Percentiles rank a stretch among this genome's conserved stretches.
Evolutionary conservation across 2,329 filamentous ascomycete species (phyloP).

Genomic region (Pestalotiopsis sp.): DNA sequence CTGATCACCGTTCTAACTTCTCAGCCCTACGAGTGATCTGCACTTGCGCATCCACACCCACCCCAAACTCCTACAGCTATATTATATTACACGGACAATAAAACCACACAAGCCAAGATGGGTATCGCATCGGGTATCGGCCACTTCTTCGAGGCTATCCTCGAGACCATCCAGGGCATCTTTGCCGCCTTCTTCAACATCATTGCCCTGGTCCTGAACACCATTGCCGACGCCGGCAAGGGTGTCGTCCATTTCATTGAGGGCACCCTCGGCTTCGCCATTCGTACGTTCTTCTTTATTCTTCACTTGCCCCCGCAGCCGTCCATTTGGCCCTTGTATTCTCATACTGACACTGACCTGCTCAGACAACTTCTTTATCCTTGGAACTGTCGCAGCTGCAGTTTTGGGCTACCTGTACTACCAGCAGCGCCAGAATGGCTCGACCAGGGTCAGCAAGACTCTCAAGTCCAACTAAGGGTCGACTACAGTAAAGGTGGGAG

Average conservation of each 20-base stretch:
- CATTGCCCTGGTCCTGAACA: constrained; percentile 26
- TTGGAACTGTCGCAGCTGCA: constrained; percentile 31
- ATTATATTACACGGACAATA: neutral
- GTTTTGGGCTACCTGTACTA: constrained; percentile 32
- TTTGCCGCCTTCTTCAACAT: constrained; percentile 26
- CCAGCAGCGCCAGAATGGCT: constrained; percentile 27
- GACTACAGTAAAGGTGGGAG: neutral
- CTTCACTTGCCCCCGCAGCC: neutral
- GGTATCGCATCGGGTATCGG: constrained; percentile 31
- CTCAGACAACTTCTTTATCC: constrained; percentile 35
- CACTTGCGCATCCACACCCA: neutral
- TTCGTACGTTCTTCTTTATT: constrained; percentile 26
- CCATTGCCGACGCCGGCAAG: constrained; percentile 24
- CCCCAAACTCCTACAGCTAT: neutral
- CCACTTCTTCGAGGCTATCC: constrained; percentile 29
- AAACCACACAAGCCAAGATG: constrained; percentile 22
- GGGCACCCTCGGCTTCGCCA: constrained; percentile 33
- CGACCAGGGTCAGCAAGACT: constrained; percentile 24
- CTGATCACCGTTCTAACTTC: neutral
- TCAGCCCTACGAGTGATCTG: constrained; percentile 7
- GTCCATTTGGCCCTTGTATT: neutral
- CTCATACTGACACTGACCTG: constrained; percentile 8
- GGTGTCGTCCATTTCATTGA: constrained; percentile 30
- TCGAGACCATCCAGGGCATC: constrained; percentile 27
- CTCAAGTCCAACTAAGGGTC: constrained; percentile 27